Evolutionary conservation across 257 asterid species (phyloP).

Genomic region (Pogostemon cablin): DNA sequence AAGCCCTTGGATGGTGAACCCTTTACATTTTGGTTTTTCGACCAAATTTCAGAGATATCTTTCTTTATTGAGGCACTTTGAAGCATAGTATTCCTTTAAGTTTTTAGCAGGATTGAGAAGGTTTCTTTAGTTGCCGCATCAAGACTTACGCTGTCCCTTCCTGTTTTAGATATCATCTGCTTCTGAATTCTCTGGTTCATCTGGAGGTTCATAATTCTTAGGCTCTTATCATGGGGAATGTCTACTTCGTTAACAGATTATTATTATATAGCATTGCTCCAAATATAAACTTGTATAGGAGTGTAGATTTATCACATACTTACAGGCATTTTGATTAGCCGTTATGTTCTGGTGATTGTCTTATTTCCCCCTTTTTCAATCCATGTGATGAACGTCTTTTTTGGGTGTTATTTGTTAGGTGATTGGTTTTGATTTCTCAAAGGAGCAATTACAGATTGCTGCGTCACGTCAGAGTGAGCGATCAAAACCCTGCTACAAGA

Average conservation of each 20-base stretch:
- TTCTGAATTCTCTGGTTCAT: too few species aligned
- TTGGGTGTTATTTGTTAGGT: conserved; percentile 47
- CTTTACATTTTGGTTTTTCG: background rate
- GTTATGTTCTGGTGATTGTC: background rate
- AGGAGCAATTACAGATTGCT: conserved; percentile 71
- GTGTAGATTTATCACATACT: too few species aligned
- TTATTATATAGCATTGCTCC: too few species aligned
- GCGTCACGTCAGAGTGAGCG: conserved; percentile 66
- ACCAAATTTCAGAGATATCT: background rate
- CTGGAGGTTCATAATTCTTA: too few species aligned
- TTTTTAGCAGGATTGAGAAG: too few species aligned
- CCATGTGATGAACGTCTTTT: conserved; percentile 9
- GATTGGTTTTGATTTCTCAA: conserved; percentile 85
- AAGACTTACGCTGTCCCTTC: background rate
- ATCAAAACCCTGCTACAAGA: conserved; percentile 66
- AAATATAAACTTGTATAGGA: too few species aligned
- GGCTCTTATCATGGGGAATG: too few species aligned
- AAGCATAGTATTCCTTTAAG: background rate
- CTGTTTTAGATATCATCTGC: too few species aligned
- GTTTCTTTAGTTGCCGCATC: background rate
- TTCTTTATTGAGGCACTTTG: background rate
- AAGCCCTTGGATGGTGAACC: too few species aligned
- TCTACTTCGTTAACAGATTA: too few species aligned
- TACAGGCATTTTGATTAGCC: background rate
- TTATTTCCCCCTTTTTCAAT: background rate